These are phyloP conservation scores for Paramecium biaurelia DNA, from an alignment of 73 alveolate species.

Conservation along the genomic window DNA sequence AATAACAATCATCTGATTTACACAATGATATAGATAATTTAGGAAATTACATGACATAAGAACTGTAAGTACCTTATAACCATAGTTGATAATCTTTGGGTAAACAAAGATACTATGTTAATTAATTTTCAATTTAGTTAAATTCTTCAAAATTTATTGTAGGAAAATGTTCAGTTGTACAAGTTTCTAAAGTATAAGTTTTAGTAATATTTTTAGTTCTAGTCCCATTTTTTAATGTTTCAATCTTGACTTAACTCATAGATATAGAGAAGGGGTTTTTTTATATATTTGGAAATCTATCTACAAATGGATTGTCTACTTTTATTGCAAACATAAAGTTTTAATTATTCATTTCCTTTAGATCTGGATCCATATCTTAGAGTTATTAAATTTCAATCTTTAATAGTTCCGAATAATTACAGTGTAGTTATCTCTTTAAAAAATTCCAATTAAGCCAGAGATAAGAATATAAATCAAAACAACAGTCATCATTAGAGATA, in stretches of 20 bases:
- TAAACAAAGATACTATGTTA: not conserved
- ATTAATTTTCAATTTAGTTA: not conserved
- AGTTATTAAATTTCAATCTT: not conserved
- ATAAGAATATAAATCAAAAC: not conserved
- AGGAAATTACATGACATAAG: not conserved
- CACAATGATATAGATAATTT: not conserved
- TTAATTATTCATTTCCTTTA: not conserved
- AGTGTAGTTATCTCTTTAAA: not conserved
- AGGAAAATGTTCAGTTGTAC: not conserved
- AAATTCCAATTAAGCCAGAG: not conserved
- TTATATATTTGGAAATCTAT: not conserved
- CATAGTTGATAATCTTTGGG: not conserved
- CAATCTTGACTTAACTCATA: not conserved
- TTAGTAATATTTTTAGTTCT: not conserved
- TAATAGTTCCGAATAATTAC: not conserved
- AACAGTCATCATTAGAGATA: not conserved
- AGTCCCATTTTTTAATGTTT: not conserved
- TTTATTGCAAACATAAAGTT: not conserved
- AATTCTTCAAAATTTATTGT: not conserved
- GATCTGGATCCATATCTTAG: not conserved
- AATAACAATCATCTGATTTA: not conserved
- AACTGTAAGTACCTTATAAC: not conserved
- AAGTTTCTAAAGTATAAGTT: not conserved
- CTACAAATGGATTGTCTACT: not conserved
- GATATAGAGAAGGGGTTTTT: not conserved